Evolutionary conservation across 1,284 basidiomycete genomes (phyloP), one percentile per base, ranked within the genome.

Genomic region (Coniferiporia weirii): DNA sequence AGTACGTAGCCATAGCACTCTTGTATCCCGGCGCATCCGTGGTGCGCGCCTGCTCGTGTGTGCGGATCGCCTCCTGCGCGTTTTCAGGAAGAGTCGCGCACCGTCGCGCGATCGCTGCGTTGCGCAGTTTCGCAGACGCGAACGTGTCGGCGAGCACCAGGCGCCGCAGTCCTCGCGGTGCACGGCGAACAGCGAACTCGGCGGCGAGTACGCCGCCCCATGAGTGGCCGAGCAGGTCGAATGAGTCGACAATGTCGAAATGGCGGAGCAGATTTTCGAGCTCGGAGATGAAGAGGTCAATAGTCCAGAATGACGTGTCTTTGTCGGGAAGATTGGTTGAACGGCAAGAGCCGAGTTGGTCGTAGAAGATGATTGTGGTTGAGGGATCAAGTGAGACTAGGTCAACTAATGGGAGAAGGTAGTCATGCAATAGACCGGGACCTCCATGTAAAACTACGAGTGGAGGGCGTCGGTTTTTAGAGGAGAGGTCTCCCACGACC

Each of bases 171-270:
- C 68, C 70, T 0, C 32, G 34, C 15, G 66, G 70, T 10, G 62
- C 62, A 6, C 55, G 46, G 10, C 43, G 34, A 12, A 59, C 48
- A 13, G 52, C 67, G 46, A 71, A 74, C 34, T 72, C 65, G 0
- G 73, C 67, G 0, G 68, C 79, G n/a, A 81, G 68, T 70, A 80
- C 80, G 7, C 72, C 78, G n/a, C 80, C 80, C 76, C 77, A 80
- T 15, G 77, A 80, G 51, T 81, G 79, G 0, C 79, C 80, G 10
- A 76, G 63, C 3, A 81, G 61, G 62, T 74, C 72, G 63, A 74
- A 81, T n/a, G 51, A 52, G 46, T 72, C 62, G 15, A 66, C 49
- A 48, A 81, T 72, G 0, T 68, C 68, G 1, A 82, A 67, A 48
- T 76, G 66, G 5, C 57, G 27, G 10, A 80, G 62, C 0, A 82